Evolutionary conservation across 371 early-diverging fungal species (phyloP).

Genomic region (Apophysomyces variabilis): DNA sequence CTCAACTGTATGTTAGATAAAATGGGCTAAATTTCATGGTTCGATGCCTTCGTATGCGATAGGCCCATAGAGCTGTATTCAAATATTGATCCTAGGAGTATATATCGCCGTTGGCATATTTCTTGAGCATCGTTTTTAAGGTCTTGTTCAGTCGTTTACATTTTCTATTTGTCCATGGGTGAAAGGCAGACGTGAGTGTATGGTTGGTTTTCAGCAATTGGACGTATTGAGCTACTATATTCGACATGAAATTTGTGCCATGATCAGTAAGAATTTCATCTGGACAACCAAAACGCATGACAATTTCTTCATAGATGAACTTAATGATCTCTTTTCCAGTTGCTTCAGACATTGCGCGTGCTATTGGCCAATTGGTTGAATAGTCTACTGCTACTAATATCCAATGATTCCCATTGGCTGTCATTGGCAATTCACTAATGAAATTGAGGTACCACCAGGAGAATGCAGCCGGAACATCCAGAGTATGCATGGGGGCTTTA

Average conservation of each 20-base stretch:
- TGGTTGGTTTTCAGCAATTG: too few relatives aligned
- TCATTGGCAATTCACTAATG: slow-evolving; percentile 27
- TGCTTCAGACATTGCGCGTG: slow-evolving; percentile 35
- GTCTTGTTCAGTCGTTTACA: too few relatives aligned
- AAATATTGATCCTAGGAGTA: slow-evolving; percentile 20
- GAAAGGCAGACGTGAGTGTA: too few relatives aligned
- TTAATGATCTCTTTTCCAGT: slow-evolving; percentile 29
- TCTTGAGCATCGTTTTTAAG: too few relatives aligned
- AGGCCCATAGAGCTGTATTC: slow-evolving; percentile 16
- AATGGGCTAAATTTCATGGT: slow-evolving; percentile 11
- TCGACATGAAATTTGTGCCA: too few relatives aligned
- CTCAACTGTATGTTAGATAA: slow-evolving; percentile 15
- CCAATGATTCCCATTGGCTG: slow-evolving; percentile 26
- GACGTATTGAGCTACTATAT: too few relatives aligned
- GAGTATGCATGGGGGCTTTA: slow-evolving; percentile 18
- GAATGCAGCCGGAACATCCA: slow-evolving; percentile 17
- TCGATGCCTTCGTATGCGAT: slow-evolving; percentile 6
- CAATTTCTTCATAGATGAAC: too few relatives aligned
- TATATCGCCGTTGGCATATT: too few relatives aligned
- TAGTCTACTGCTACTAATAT: slow-evolving; percentile 43
- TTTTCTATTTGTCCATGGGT: too few relatives aligned
- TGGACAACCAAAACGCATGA: too few relatives aligned
- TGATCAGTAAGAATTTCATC: too few relatives aligned
- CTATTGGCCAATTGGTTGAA: slow-evolving; percentile 43
- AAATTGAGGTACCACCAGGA: slow-evolving; percentile 33